phyloP scores from a whole-genome alignment of 2,329 filamentous ascomycete species.

The Nemania diffusa region DNA sequence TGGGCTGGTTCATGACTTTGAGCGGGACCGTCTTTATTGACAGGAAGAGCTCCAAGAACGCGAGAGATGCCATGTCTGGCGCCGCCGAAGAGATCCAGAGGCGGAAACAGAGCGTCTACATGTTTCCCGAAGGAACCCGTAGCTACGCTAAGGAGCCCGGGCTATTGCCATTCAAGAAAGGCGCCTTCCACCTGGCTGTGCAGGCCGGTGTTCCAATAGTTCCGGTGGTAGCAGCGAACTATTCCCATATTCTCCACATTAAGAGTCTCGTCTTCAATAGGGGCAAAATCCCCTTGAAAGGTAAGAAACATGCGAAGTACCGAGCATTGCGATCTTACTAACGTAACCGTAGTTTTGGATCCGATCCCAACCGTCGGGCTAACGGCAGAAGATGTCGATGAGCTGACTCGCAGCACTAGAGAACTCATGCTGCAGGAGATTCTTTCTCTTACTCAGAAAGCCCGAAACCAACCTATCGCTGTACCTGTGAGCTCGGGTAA shows the following conservation, averaged over 20 bases:
- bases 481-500: constrained; percentile 42
- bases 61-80: constrained; percentile 84
- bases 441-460: constrained; percentile 62
- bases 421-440: constrained; percentile 80
- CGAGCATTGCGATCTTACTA: constrained; percentile 14
- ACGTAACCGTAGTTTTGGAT: constrained; percentile 70
- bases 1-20: constrained; percentile 94
- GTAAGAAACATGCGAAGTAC: constrained; percentile 55
- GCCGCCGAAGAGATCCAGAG: constrained; percentile 82
- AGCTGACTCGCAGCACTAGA: constrained; percentile 72
- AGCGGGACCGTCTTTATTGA: constrained; percentile 96
- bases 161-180: constrained; percentile 97
- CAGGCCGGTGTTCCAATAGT: constrained; percentile 94
- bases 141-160: constrained; percentile 85
- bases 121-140: constrained; percentile 92
- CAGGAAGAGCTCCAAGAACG: constrained; percentile 83
- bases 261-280: constrained; percentile 72
- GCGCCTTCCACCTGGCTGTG: constrained; percentile 94
- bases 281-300: constrained; percentile 79
- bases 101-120: constrained; percentile 80
- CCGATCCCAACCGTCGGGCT: constrained; percentile 82
- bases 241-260: constrained; percentile 76
- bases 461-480: constrained; percentile 54
- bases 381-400: constrained; percentile 80
- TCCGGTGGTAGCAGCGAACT: constrained; percentile 83